Evolutionary conservation across 345 rosid genomes (phyloP).

Genomic region (Cardamine resedifolia): DNA sequence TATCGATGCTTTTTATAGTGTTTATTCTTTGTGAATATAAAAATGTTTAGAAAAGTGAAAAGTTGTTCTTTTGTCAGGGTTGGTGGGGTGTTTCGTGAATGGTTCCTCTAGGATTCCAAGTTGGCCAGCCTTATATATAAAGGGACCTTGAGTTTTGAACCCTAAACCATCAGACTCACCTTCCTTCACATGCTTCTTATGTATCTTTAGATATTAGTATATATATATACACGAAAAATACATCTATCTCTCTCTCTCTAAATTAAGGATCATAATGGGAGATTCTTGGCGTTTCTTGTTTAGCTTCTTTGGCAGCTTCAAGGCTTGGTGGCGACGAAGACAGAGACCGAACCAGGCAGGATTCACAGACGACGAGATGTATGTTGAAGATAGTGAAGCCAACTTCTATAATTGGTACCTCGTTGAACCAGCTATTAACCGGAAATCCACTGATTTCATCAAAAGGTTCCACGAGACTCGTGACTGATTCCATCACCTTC

Average conservation of each 20-base stretch:
- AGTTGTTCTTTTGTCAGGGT: neutral
- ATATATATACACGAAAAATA: conserved; percentile 25
- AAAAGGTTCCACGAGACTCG: conserved; percentile 44
- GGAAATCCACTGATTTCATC: conserved; percentile 44
- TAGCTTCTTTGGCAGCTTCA: conserved; percentile 43
- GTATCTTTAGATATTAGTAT: neutral
- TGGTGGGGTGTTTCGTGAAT: conserved; percentile 40
- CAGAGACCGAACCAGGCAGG: conserved; percentile 30
- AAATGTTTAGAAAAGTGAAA: conserved; percentile 9
- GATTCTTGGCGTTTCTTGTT: conserved; percentile 42
- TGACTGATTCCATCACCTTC: conserved; percentile 24
- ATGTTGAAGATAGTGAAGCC: conserved; percentile 33
- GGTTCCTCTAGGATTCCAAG: conserved; percentile 34
- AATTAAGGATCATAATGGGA: conserved; percentile 27
- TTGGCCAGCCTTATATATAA: conserved; percentile 29
- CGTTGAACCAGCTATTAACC: conserved; percentile 41
- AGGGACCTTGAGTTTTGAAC: conserved; percentile 28
- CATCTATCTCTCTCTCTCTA: neutral
- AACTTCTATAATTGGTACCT: conserved; percentile 38
- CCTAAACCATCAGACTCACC: conserved; percentile 35
- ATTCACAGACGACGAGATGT: conserved; percentile 31
- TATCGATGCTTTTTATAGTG: neutral
- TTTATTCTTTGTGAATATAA: neutral
- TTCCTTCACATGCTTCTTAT: conserved; percentile 30
- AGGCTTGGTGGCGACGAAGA: conserved; percentile 38